Evolutionary conservation across 345 rosid genomes (phyloP), one percentile per base, ranked within the genome.

Genomic region (Fremontodendron californicum): DNA sequence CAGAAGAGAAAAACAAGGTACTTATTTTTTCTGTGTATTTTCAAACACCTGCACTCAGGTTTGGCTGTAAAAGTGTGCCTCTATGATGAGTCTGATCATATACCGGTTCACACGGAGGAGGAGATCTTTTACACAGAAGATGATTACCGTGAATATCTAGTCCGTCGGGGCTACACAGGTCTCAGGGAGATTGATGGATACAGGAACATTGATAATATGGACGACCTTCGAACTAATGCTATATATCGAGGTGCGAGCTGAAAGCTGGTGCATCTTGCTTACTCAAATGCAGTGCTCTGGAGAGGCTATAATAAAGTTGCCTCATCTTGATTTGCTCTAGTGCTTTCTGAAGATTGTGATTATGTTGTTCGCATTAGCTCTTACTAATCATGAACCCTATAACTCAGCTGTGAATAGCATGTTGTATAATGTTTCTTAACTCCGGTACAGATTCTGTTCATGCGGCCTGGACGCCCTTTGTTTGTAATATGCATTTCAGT

Each of bases 81-180:
- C 74, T 96, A 91, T 19, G 98, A 91, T 55, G 98, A 91, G 70
- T 85, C 98, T 2, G 91, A 94, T 77, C 96, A 91, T 79, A 77
- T 93, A 23, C 88, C 94, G 5, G 92, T 93, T 64, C 97, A 96
- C 77, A 84, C 94, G 0, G 97, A 93, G 82, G 99, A 96, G 70
- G 92, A 91, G 74, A 79, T 86, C 3, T 93, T 96, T 86, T 96
- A 54, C 2, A 12, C 8, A 21, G 60, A 54, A 93, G 98, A 92
- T 43, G 98, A 96, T 81, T 96, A 90, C 86, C 92, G 92, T 3
- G 91, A 92, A 3, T 96, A 91, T 85, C 90, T 93, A 19, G 81
- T 37, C 33, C 84, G 92, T 42, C 80, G 89, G 10, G 97, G 96
- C 27, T 96, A 94, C 93, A 86, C 86, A 54, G 85, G 89, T 78